Conservation (phyloP, 2,329 filamentous ascomycete genomes). For the Pseudopyricularia cyperi region DNA sequence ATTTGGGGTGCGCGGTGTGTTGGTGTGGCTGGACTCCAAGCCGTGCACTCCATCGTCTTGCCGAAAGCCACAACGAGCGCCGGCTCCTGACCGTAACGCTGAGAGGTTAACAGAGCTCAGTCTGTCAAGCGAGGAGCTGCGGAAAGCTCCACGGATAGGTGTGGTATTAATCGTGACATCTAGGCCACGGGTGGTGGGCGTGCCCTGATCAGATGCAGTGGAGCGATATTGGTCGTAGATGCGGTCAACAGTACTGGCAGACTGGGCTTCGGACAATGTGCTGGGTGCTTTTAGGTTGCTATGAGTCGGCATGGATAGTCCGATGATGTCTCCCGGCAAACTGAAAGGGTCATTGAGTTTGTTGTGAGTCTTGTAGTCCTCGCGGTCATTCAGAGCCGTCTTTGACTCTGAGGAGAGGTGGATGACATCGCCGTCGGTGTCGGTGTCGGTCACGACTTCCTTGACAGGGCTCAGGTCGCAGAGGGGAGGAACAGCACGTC, state of each 20-base stretch:
- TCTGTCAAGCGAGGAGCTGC: background rate
- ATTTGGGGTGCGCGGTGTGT: background rate
- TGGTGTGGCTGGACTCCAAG: background rate
- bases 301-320: background rate
- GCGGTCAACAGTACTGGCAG: constrained; percentile 17
- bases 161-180: background rate
- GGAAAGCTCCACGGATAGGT: background rate
- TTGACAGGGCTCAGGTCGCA: background rate
- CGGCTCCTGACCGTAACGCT: constrained; percentile 1
- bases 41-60: background rate
- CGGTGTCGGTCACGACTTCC: background rate
- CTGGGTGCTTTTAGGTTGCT: background rate
- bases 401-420: background rate
- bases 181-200: background rate
- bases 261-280: constrained; percentile 7
- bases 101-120: background rate
- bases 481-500: background rate
- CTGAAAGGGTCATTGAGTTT: background rate
- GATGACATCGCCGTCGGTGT: background rate
- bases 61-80: constrained; percentile 4
- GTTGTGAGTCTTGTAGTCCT: background rate
- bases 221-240: constrained; percentile 17
- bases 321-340: background rate
- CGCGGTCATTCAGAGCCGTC: background rate
- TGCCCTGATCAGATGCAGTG: background rate